Conservation (phyloP, 768 basidiomycete species). For the Lactifluus subvellereus region DNA sequence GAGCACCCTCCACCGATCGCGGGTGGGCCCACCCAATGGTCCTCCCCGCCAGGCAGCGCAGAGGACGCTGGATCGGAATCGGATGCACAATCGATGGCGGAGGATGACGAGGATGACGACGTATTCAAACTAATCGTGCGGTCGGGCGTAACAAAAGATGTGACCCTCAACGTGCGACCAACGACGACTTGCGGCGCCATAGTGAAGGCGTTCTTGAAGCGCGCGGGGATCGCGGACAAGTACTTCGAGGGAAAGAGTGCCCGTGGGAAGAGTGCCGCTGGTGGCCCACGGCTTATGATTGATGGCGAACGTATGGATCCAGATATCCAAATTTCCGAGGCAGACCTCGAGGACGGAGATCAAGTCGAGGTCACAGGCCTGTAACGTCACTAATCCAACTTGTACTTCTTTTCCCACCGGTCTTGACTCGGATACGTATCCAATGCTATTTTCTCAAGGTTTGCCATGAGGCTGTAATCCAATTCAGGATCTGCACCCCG, state of each 20-base stretch:
- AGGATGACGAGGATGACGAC: constrained; percentile 33
- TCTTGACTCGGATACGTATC: constrained; percentile 6
- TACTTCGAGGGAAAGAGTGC: constrained; percentile 38
- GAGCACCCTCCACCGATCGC: constrained; percentile 21
- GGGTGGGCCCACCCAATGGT: constrained; percentile 6
- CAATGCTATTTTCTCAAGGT: neutral
- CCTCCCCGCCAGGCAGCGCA: constrained; percentile 22
- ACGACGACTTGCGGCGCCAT: constrained; percentile 75
- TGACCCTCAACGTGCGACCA: constrained; percentile 62
- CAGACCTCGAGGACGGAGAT: constrained; percentile 76
- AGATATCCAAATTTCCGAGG: constrained; percentile 53
- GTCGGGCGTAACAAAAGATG: constrained; percentile 48
- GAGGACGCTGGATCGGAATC: constrained; percentile 29
- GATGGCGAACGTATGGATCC: constrained; percentile 71
- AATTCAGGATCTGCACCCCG: neutral
- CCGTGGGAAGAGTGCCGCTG: constrained; percentile 28
- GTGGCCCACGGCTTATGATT: constrained; percentile 48
- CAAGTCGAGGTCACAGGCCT: constrained; percentile 52
- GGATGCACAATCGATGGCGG: constrained; percentile 22
- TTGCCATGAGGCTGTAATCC: neutral
- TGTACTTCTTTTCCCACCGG: neutral
- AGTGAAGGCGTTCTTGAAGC: constrained; percentile 68
- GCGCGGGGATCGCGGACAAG: constrained; percentile 52
- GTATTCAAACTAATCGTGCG: constrained; percentile 65
- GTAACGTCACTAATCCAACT: neutral